Conservation (phyloP, 371 early-diverging fungal species). For the Nematocida displodere region DNA sequence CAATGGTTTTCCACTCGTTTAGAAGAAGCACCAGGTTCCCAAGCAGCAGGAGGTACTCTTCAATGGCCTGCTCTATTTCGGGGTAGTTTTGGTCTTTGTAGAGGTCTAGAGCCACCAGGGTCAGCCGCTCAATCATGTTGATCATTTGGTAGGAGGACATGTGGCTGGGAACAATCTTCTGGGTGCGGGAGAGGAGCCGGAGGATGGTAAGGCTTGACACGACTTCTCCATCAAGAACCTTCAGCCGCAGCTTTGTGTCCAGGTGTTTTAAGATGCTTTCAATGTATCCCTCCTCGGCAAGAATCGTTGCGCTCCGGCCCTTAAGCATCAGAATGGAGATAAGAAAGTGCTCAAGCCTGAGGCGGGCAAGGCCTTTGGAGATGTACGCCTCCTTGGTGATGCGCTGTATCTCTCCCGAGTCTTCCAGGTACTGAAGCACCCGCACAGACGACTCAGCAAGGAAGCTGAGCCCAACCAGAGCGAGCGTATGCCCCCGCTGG, state of each 20-base stretch:
- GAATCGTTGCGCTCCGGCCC: not conserved
- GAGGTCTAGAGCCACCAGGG: not conserved
- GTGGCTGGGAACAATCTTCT: not conserved
- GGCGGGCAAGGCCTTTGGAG: not conserved
- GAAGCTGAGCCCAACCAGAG: not conserved
- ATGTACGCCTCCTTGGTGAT: slow-evolving; percentile 17
- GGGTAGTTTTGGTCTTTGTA: not conserved
- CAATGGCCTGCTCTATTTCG: not conserved
- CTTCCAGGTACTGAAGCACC: slow-evolving; percentile 3
- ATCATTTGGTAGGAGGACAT: slow-evolving; percentile 24
- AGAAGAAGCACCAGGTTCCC: slow-evolving; percentile 27
- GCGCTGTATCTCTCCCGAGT: not conserved
- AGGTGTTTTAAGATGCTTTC: slow-evolving; percentile 6
- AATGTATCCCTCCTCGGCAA: slow-evolving; percentile 30
- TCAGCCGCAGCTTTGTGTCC: slow-evolving; percentile 1
- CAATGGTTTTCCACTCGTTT: slow-evolving; percentile 20
- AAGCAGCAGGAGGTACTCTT: slow-evolving; percentile 11
- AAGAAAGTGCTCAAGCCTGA: slow-evolving; percentile 27
- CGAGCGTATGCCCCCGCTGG: not conserved
- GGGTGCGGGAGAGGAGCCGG: slow-evolving; percentile 5
- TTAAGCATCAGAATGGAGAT: not conserved
- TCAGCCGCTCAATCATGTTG: slow-evolving; percentile 27
- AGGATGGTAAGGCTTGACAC: slow-evolving; percentile 1
- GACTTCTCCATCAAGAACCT: slow-evolving; percentile 30
- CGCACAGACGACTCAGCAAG: not conserved